Evolutionary conservation across 441 rosid genomes (phyloP), one percentile per base, ranked within the genome.

Genomic region (Pelargonium australe): DNA sequence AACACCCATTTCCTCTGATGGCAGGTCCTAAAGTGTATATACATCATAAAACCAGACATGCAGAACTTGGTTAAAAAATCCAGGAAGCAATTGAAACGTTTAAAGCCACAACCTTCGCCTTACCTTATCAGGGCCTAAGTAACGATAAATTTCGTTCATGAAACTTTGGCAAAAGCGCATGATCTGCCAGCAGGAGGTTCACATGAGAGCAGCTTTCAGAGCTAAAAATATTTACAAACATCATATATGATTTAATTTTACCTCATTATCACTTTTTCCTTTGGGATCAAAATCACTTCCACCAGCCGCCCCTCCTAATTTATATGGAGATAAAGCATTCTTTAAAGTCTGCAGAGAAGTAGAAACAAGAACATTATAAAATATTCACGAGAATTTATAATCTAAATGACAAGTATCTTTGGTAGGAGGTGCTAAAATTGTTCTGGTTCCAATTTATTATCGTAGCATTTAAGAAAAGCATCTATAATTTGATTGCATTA

Each of bases 251-350:
- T 17, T 47, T 63, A 62, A 61, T 66, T 71, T 76, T 64, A 95
- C 99, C 93, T 95, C 99, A 75, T 84, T 89, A 78, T 95, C 99
- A 83, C 93, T 95, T 89, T 82, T 89, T 72, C 98, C 99, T 82
- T 90, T 95, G 43, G 99, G 99, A 81, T 95, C 97, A 87, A 95
- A 95, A 82, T 95, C 99, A 70, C 99, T 89, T 77, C 99, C 98
- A 71, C 99, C 99, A 43, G 98, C 92, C 68, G 99, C 96, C 65
- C 99, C 99, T 84, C 99, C 99, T 72, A 95, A 84, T 82, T 90
- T 95, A 84, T 88, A 92, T 12, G 98, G 97, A 67, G 93, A 95
- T 76, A 95, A 70, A 65, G 98, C 96, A 80, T 95, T 95, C 81
- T 89, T 95, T 75, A 95, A 79, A n/a, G 98, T 90, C 99, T 95